Percentiles rank a stretch among this genome's conserved stretches.
Conservation (phyloP, 1,139 yeast species). For the Yamadazyma dushanensis region DNA sequence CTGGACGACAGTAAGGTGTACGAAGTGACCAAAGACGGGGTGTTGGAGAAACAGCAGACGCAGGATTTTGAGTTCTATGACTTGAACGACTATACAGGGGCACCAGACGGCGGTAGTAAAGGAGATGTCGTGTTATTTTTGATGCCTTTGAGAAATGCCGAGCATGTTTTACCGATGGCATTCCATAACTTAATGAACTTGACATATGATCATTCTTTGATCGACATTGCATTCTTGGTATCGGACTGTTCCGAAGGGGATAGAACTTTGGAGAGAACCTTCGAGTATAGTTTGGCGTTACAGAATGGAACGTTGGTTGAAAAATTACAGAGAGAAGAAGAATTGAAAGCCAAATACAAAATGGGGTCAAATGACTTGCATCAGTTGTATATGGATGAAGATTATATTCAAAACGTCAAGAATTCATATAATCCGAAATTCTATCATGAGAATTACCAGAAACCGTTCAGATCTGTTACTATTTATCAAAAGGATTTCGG, state of each 20-base stretch:
- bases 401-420: conserved; percentile 56
- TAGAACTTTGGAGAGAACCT: conserved; percentile 64
- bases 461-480: conserved; percentile 75
- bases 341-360: conserved; percentile 23
- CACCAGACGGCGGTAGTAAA: conserved; percentile 50
- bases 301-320: conserved; percentile 69
- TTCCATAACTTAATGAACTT: conserved; percentile 83
- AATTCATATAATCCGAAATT: conserved; percentile 59
- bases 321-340: conserved; percentile 44
- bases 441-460: conserved; percentile 58
- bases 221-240: conserved; percentile 82
- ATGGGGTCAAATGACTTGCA: conserved; percentile 63
- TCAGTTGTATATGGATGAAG: conserved; percentile 67
- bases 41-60: conserved; percentile 8
- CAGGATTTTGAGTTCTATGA: conserved; percentile 55
- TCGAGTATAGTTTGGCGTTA: conserved; percentile 63
- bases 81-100: conserved; percentile 56
- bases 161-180: conserved; percentile 75
- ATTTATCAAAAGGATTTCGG: conserved; percentile 85
- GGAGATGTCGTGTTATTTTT: conserved; percentile 69
- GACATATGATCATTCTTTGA: conserved; percentile 77
- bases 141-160: conserved; percentile 83
- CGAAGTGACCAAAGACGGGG: conserved; percentile 42
- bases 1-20: conserved; percentile 26
- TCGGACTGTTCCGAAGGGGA: conserved; percentile 82